Percentiles rank a stretch among this genome's conserved stretches.
These are phyloP conservation scores for Stromatinia cepivora DNA, from an alignment of 2,329 filamentous ascomycete genomes.

Conservation along the genomic window DNA sequence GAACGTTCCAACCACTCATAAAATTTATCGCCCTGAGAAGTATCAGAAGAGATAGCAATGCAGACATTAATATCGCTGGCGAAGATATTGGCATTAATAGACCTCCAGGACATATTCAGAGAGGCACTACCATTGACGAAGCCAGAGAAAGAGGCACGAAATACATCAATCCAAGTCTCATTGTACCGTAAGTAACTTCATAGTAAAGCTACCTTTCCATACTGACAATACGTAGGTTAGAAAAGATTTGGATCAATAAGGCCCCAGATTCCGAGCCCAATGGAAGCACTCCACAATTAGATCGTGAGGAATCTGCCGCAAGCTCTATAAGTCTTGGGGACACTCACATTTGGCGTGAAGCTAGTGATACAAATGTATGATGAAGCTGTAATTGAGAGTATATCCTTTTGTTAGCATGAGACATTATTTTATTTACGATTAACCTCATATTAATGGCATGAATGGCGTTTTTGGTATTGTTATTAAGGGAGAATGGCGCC, in stretches of 20 bases:
- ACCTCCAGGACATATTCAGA: slow-evolving; percentile 33
- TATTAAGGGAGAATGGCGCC: slow-evolving; percentile 21
- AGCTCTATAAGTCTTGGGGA: slow-evolving; percentile 52
- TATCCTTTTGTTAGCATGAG: not conserved
- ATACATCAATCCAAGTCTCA: slow-evolving; percentile 77
- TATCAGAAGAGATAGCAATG: slow-evolving; percentile 65
- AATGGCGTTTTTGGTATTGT: slow-evolving; percentile 22
- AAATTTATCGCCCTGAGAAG: slow-evolving; percentile 89
- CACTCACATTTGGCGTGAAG: slow-evolving; percentile 52
- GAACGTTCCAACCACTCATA: slow-evolving; percentile 83
- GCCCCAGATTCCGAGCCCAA: slow-evolving; percentile 27
- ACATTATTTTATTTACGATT: not conserved
- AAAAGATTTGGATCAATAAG: slow-evolving; percentile 63
- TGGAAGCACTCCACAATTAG: slow-evolving; percentile 27
- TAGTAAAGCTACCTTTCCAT: not conserved
- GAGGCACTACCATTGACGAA: slow-evolving; percentile 67
- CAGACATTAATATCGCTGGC: slow-evolving; percentile 48
- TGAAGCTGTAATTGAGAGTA: not conserved
- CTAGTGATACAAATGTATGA: slow-evolving; percentile 41
- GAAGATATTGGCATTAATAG: slow-evolving; percentile 38
- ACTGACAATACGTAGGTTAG: slow-evolving; percentile 50
- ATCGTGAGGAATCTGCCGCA: slow-evolving; percentile 43
- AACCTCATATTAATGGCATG: slow-evolving; percentile 7
- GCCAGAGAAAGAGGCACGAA: slow-evolving; percentile 65
- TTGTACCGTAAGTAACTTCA: slow-evolving; percentile 57